Evolutionary conservation across 2,329 filamentous ascomycete species (phyloP).

Genomic region (Cladosporium sp.): DNA sequence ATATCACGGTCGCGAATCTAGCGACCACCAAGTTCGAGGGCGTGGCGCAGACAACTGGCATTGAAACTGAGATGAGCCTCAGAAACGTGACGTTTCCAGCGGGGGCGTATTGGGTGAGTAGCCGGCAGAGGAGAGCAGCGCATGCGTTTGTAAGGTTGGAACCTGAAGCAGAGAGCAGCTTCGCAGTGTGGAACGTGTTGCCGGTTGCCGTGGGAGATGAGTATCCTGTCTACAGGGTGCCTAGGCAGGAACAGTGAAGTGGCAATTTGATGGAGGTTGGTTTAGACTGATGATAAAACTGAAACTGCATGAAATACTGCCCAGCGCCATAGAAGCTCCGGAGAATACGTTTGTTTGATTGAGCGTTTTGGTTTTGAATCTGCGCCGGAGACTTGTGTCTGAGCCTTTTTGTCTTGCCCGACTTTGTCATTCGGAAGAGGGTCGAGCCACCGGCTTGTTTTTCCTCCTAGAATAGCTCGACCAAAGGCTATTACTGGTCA

Average conservation of each 20-base stretch:
- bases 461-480: too few species aligned
- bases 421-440: too few species aligned
- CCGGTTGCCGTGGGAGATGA: slow-evolving; percentile 33
- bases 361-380: too few species aligned
- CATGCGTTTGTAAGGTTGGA: slow-evolving; percentile 36
- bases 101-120: slow-evolving; percentile 33
- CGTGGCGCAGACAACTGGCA: slow-evolving; percentile 19
- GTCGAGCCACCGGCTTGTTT: too few species aligned
- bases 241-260: neutral
- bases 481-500: too few species aligned
- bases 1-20: slow-evolving; percentile 30
- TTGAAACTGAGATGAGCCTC: slow-evolving; percentile 24
- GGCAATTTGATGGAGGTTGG: too few species aligned
- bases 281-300: too few species aligned
- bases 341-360: too few species aligned
- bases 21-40: slow-evolving; percentile 25
- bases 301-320: too few species aligned
- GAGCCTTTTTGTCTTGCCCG: too few species aligned
- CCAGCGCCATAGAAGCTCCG: too few species aligned
- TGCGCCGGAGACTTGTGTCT: too few species aligned
- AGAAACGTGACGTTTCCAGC: slow-evolving; percentile 17
- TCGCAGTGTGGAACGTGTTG: slow-evolving; percentile 2
- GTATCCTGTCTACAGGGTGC: slow-evolving; percentile 30
- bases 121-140: slow-evolving; percentile 34
- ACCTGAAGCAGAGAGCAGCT: slow-evolving; percentile 25